phyloP scores from a whole-genome alignment of 495 filamentous ascomycete genomes.

The Aspergillus carlsbadensis region DNA sequence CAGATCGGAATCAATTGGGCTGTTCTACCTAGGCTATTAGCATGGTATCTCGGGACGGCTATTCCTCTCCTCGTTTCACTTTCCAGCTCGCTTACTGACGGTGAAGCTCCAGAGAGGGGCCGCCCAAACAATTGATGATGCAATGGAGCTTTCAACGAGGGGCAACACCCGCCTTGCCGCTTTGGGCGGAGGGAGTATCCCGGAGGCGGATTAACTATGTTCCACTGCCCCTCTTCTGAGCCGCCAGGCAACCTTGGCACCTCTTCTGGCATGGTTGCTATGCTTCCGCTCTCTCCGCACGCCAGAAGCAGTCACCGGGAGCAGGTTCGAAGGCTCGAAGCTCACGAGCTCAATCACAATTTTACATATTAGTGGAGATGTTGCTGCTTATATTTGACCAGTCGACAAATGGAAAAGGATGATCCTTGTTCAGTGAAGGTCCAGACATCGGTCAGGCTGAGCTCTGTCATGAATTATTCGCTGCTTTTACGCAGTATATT shows the following conservation, averaged over 20 bases:
- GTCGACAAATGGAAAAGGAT: background rate
- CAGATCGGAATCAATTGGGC: slow-evolving; percentile 17
- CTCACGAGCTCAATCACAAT: slow-evolving; percentile 21
- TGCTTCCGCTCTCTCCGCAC: slow-evolving; percentile 6
- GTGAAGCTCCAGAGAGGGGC: slow-evolving; percentile 1
- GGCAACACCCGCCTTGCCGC: slow-evolving; percentile 18
- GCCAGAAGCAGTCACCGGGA: slow-evolving; percentile 26
- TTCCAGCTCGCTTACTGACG: slow-evolving; percentile 7
- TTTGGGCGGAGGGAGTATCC: slow-evolving; percentile 7
- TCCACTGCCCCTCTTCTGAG: slow-evolving; percentile 15
- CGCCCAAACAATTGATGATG: slow-evolving; percentile 12
- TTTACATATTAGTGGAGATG: slow-evolving; percentile 16
- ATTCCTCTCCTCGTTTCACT: background rate
- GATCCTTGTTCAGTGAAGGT: background rate
- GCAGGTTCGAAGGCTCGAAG: slow-evolving; percentile 4
- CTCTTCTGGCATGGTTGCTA: background rate
- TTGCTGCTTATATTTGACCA: background rate
- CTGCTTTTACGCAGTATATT: too few species aligned
- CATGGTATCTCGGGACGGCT: slow-evolving; percentile 6
- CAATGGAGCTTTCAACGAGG: slow-evolving; percentile 16
- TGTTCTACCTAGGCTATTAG: slow-evolving; percentile 24
- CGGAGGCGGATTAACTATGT: slow-evolving; percentile 15
- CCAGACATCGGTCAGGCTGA: background rate
- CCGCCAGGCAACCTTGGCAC: slow-evolving; percentile 1
- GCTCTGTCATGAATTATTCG: too few species aligned